Evolutionary conservation across 257 asterid species (phyloP).

Genomic region (Asclepias syriaca): DNA sequence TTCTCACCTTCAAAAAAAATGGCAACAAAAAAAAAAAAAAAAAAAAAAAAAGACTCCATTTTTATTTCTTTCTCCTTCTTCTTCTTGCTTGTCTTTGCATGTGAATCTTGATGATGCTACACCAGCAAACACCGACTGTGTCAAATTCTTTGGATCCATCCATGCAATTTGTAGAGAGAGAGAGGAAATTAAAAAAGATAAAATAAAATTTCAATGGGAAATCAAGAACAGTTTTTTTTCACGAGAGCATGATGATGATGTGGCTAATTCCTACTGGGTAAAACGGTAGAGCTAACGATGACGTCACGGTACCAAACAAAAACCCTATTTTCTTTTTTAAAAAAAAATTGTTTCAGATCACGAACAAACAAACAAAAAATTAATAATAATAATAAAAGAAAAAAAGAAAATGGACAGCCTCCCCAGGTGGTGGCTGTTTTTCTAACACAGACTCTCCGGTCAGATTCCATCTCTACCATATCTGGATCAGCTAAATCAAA

Average conservation of each 20-base stretch:
- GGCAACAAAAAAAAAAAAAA: neutral
- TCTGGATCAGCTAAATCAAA: constrained; percentile 12
- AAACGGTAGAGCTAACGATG: neutral
- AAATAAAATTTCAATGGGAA: neutral
- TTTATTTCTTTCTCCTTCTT: neutral
- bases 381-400: too few species aligned
- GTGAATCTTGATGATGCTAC: constrained; percentile 57
- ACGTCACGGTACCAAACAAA: constrained; percentile 16
- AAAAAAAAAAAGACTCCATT: too few species aligned
- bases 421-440: neutral
- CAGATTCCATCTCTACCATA: constrained; percentile 11
- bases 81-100: constrained; percentile 27
- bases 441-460: neutral
- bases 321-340: constrained; percentile 2
- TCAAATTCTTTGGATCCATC: constrained; percentile 15
- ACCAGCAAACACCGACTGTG: constrained; percentile 39
- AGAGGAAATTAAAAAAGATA: neutral
- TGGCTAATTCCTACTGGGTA: constrained; percentile 6
- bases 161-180: neutral
- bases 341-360: neutral
- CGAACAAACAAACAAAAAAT: neutral
- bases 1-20: constrained; percentile 30
- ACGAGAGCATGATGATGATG: constrained; percentile 11
- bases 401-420: neutral
- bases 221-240: neutral